phyloP scores from a whole-genome alignment of 371 early-diverging fungal genomes.

The Smittium culicis region DNA sequence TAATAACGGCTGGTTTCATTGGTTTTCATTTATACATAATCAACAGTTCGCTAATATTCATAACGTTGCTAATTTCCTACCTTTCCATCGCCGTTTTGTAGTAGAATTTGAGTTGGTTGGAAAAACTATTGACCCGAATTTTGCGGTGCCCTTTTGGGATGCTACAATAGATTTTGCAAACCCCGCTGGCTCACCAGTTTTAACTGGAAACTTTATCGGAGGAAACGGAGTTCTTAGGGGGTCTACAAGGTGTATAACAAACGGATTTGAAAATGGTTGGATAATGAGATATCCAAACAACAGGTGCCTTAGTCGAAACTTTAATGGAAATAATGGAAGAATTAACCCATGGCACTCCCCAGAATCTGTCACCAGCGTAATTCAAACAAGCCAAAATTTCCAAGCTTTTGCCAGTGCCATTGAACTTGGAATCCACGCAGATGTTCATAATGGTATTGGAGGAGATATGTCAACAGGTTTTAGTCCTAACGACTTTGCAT shows the following conservation, averaged over 20 bases:
- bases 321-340: constrained; percentile 14
- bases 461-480: constrained; percentile 30
- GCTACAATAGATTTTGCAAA: constrained; percentile 18
- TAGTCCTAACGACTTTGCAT: constrained; percentile 34
- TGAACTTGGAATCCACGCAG: constrained; percentile 32
- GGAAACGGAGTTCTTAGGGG: constrained; percentile 18
- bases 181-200: constrained; percentile 15
- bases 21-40: constrained; percentile 22
- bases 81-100: constrained; percentile 30
- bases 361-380: constrained; percentile 25
- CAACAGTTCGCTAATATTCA: constrained; percentile 19
- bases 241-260: constrained; percentile 14
- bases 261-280: constrained; percentile 21
- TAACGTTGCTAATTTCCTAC: constrained; percentile 24
- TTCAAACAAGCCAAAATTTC: constrained; percentile 17
- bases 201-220: constrained; percentile 19
- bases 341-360: constrained; percentile 25
- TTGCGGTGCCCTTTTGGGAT: constrained; percentile 39
- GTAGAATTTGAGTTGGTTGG: constrained; percentile 28
- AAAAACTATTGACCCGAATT: constrained; percentile 29
- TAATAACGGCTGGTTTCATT: constrained; percentile 21
- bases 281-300: constrained; percentile 22
- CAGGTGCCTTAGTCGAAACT: constrained; percentile 28
- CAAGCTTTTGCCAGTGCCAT: constrained; percentile 25
- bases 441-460: constrained; percentile 26